Conservation (phyloP, 192 early-diverging fungal species). For the Linnemannia elongata region DNA sequence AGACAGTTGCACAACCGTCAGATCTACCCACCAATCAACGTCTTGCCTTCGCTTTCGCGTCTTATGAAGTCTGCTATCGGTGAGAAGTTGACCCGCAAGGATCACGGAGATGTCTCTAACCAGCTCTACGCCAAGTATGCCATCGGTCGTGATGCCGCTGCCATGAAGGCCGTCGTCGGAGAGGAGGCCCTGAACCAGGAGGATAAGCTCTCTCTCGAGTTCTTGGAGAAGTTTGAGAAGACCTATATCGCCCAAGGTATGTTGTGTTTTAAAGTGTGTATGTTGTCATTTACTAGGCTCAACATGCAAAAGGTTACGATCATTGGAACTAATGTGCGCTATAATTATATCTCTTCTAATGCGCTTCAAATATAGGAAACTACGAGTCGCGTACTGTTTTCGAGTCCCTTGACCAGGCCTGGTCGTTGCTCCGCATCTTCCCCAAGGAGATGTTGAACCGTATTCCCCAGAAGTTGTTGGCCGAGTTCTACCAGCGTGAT, state of each 20-base stretch:
- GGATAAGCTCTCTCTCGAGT: slow-evolving; percentile 97
- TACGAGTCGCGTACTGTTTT: slow-evolving; percentile 98
- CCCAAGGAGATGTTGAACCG: slow-evolving; percentile 99
- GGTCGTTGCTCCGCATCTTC: slow-evolving; percentile 98
- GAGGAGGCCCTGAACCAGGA: slow-evolving; percentile 99
- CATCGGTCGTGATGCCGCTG: slow-evolving; percentile 97
- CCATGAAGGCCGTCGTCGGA: slow-evolving; percentile 99
- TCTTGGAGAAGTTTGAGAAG: slow-evolving; percentile 99
- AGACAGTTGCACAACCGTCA: slow-evolving; percentile 98
- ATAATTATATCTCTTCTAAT: neutral
- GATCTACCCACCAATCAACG: slow-evolving; percentile 99
- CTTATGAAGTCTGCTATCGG: slow-evolving; percentile 99
- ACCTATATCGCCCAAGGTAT: slow-evolving; percentile 95
- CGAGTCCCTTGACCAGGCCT: slow-evolving; percentile 97
- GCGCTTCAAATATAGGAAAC: slow-evolving; percentile 66
- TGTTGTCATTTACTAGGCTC: neutral
- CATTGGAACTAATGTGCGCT: neutral
- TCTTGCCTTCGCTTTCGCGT: slow-evolving; percentile 97
- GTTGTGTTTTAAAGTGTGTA: slow-evolving; percentile 13
- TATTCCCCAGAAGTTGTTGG: slow-evolving; percentile 95
- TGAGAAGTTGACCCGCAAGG: slow-evolving; percentile 96
- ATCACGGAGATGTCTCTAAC: slow-evolving; percentile 99
- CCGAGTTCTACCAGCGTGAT: slow-evolving; percentile 94
- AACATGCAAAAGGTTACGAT: neutral
- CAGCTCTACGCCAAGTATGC: slow-evolving; percentile 99